Percentiles rank a stretch among this genome's conserved stretches.
These are phyloP conservation scores for Dichomitus squalens DNA, from an alignment of 1,284 basidiomycete species.

Conservation along the genomic window DNA sequence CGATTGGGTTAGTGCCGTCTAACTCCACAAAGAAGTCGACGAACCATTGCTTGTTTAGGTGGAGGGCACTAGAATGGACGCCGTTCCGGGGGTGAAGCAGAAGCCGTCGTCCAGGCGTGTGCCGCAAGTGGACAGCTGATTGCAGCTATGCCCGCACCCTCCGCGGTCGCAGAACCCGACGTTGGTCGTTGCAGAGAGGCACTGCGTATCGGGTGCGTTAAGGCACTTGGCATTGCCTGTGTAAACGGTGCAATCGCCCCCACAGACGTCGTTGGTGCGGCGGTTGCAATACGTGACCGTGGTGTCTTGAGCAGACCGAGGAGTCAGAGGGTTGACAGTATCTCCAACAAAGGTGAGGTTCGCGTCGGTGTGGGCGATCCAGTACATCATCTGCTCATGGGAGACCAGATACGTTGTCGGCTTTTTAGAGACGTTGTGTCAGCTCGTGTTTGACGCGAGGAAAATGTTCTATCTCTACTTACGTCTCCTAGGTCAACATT, in stretches of 20 bases:
- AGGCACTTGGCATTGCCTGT: neutral
- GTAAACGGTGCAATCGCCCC: neutral
- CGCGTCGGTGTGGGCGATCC: constrained; percentile 7
- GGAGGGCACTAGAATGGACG: neutral
- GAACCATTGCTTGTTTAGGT: too few relatives aligned
- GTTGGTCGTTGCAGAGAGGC: neutral
- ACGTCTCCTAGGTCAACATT: too few relatives aligned
- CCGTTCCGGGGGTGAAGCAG: constrained; percentile 6
- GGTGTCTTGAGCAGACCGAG: neutral
- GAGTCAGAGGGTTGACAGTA: neutral
- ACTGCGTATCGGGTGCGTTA: neutral
- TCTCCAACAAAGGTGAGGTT: constrained; percentile 4
- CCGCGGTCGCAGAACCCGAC: constrained; percentile 4
- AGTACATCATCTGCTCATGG: neutral
- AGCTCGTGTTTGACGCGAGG: too few relatives aligned
- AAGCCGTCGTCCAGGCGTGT: constrained; percentile 4
- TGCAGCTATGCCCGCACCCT: neutral
- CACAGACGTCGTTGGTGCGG: neutral
- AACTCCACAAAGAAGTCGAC: too few relatives aligned
- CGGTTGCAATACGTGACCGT: constrained; percentile 1
- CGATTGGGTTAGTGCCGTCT: too few relatives aligned
- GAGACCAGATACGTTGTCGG: neutral
- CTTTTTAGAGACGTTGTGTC: too few relatives aligned
- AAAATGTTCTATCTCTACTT: too few relatives aligned
- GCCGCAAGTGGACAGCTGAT: constrained; percentile 1